Evolutionary conservation across 2,329 filamentous ascomycete species (phyloP).

Genomic region (Fonsecaea pedrosoi): DNA sequence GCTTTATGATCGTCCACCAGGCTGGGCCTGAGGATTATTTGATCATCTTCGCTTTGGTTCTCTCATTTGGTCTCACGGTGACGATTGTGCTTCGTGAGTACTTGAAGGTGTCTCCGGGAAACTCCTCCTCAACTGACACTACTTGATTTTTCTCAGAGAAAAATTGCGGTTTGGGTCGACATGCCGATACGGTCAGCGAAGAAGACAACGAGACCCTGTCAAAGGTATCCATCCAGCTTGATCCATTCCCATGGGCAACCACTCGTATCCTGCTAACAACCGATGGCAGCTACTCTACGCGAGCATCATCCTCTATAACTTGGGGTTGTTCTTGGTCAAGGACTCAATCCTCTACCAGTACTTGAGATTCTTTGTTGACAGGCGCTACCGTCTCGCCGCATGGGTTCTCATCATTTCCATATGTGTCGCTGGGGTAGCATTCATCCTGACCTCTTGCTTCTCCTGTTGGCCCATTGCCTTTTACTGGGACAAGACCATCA

Average conservation of each 20-base stretch:
- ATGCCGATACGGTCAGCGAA: constrained; percentile 26
- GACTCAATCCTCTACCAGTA: constrained; percentile 45
- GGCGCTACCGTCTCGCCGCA: constrained; percentile 22
- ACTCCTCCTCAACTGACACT: not conserved
- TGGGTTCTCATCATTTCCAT: constrained; percentile 28
- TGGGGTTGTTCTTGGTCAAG: constrained; percentile 45
- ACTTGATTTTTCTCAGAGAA: constrained; percentile 19
- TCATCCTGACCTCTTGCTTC: constrained; percentile 42
- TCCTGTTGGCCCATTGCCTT: constrained; percentile 52
- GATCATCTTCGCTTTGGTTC: constrained; percentile 27
- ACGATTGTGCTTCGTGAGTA: constrained; percentile 30
- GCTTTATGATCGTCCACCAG: constrained; percentile 27
- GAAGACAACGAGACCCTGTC: constrained; percentile 28
- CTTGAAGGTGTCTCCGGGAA: not conserved
- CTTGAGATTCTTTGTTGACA: constrained; percentile 43
- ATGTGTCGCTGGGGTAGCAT: constrained; percentile 17
- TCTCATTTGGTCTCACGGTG: constrained; percentile 27
- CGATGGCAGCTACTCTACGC: constrained; percentile 28
- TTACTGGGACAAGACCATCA: constrained; percentile 48
- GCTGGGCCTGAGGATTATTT: constrained; percentile 31
- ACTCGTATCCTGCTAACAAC: constrained; percentile 3
- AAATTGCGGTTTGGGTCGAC: constrained; percentile 29
- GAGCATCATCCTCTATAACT: constrained; percentile 46
- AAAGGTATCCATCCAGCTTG: constrained; percentile 20
- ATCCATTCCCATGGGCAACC: no score